Evolutionary conservation across 1,284 basidiomycete genomes (phyloP).

Genomic region (Malassezia furfur): DNA sequence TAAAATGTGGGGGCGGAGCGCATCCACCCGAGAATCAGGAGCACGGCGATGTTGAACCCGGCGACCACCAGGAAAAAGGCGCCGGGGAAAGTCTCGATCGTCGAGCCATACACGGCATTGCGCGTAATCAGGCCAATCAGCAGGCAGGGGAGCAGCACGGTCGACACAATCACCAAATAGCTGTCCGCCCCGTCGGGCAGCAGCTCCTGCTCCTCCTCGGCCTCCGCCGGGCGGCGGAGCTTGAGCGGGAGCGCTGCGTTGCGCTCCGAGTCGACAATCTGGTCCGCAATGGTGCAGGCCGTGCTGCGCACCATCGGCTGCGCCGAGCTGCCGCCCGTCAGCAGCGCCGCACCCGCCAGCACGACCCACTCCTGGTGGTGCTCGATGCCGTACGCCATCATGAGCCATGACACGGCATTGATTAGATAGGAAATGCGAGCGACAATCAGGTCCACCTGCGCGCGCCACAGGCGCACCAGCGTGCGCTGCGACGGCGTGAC

Average conservation of each 20-base stretch:
- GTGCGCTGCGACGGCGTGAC: conserved; percentile 4
- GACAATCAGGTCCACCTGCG: conserved; percentile 9
- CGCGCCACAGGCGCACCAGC: conserved; percentile 14
- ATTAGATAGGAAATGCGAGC: conserved; percentile 2
- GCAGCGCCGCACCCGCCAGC: conserved; percentile 5
- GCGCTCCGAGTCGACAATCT: conserved; percentile 4
- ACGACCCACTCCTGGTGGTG: not conserved
- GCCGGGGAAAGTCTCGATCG: conserved; percentile 9
- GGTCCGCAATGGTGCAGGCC: conserved; percentile 11
- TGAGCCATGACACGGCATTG: conserved; percentile 9
- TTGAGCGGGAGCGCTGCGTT: not conserved
- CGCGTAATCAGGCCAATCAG: conserved; percentile 8
- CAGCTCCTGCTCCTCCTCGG: not conserved
- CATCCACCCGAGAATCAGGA: conserved; percentile 1
- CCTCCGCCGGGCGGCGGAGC: not conserved
- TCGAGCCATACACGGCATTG: conserved; percentile 11
- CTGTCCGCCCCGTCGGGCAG: conserved; percentile 10
- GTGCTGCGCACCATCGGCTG: conserved; percentile 16
- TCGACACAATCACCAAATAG: conserved; percentile 16
- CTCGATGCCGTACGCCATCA: conserved; percentile 2
- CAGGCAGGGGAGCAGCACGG: conserved; percentile 11
- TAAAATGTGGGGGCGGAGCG: conserved; percentile 4
- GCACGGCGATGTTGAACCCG: not conserved
- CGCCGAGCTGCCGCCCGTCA: conserved; percentile 4
- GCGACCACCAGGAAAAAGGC: conserved; percentile 12